Evolutionary conservation across 192 early-diverging fungal genomes (phyloP).

Genomic region (Mycoemilia scoparia): DNA sequence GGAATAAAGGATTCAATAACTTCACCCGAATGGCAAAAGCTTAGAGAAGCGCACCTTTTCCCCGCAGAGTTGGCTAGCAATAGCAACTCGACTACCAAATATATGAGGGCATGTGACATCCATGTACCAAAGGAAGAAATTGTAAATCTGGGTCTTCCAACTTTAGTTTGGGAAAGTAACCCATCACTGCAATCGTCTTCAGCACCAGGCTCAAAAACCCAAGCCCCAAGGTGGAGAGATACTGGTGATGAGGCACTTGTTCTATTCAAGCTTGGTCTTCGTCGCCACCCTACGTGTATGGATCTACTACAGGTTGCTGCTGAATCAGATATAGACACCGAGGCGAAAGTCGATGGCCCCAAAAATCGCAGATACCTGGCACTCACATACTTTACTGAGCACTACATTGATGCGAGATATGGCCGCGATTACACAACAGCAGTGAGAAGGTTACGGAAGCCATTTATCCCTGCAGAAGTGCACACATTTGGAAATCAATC

Average conservation of each 20-base stretch:
- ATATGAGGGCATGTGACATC: slow-evolving; percentile 33
- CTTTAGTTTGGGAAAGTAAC: slow-evolving; percentile 61
- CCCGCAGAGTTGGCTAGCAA: slow-evolving; percentile 1
- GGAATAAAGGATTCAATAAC: slow-evolving; percentile 45
- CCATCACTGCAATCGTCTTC: too few species aligned
- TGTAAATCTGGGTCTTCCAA: slow-evolving; percentile 37
- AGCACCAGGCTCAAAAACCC: too few species aligned
- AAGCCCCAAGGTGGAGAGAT: slow-evolving; percentile 27
- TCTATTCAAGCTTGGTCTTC: slow-evolving; percentile 25
- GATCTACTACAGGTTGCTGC: slow-evolving; percentile 22
- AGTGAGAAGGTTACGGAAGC: not conserved
- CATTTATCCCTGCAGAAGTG: not conserved
- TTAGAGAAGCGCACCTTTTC: slow-evolving; percentile 29
- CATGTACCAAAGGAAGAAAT: slow-evolving; percentile 45
- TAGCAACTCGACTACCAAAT: not conserved
- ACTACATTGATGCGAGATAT: slow-evolving; percentile 16
- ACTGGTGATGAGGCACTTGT: slow-evolving; percentile 7
- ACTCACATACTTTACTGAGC: slow-evolving; percentile 50
- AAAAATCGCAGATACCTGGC: slow-evolving; percentile 26
- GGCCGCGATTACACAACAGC: not conserved
- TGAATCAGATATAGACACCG: slow-evolving; percentile 2
- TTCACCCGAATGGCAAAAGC: slow-evolving; percentile 33
- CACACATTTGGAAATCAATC: not conserved
- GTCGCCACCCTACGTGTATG: slow-evolving; percentile 16
- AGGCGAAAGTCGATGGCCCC: not conserved